phyloP scores from a whole-genome alignment of 164 flowering plant genomes.

The Nymphaea thermarum region DNA sequence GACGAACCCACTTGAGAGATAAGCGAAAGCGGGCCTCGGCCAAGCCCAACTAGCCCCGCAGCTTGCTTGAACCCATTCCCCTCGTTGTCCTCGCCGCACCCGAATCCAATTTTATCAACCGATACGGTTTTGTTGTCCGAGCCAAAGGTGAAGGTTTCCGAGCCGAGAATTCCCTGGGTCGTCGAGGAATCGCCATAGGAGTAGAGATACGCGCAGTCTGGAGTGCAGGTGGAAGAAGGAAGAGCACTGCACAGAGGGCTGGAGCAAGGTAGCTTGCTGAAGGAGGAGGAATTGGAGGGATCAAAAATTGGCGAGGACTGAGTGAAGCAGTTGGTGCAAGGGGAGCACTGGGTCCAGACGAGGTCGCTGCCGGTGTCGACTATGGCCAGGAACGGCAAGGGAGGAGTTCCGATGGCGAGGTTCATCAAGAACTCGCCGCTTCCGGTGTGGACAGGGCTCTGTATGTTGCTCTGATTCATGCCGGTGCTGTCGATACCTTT shows the following conservation, averaged over 20 bases:
- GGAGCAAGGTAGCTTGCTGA: slow-evolving; percentile 42
- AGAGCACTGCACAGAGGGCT: slow-evolving; percentile 40
- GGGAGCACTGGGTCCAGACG: slow-evolving; percentile 87
- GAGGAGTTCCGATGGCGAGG: slow-evolving; percentile 64
- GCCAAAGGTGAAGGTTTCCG: slow-evolving; percentile 63
- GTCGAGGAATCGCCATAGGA: slow-evolving; percentile 70
- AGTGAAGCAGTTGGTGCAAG: slow-evolving; percentile 46
- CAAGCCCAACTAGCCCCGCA: slow-evolving; percentile 76
- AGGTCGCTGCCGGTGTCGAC: slow-evolving; percentile 91
- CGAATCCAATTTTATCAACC: slow-evolving; percentile 46
- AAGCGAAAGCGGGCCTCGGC: slow-evolving; percentile 77
- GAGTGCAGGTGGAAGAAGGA: slow-evolving; percentile 30
- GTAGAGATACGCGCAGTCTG: slow-evolving; percentile 54
- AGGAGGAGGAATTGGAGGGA: slow-evolving; percentile 54
- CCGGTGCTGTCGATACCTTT: slow-evolving; percentile 3
- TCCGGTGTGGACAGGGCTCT: slow-evolving; percentile 30
- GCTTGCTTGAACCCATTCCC: slow-evolving; percentile 62
- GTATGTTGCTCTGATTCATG: slow-evolving; percentile 5
- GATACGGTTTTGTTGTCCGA: slow-evolving; percentile 13
- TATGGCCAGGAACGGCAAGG: slow-evolving; percentile 37
- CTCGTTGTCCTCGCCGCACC: slow-evolving; percentile 67
- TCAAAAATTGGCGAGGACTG: slow-evolving; percentile 62
- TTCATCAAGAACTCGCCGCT: slow-evolving; percentile 64
- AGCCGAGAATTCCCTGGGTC: slow-evolving; percentile 52
- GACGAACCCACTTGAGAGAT: slow-evolving; percentile 57